These are phyloP conservation scores for Plenodomus biglobosus DNA, from an alignment of 2,329 filamentous ascomycete genomes.

Conservation along the genomic window DNA sequence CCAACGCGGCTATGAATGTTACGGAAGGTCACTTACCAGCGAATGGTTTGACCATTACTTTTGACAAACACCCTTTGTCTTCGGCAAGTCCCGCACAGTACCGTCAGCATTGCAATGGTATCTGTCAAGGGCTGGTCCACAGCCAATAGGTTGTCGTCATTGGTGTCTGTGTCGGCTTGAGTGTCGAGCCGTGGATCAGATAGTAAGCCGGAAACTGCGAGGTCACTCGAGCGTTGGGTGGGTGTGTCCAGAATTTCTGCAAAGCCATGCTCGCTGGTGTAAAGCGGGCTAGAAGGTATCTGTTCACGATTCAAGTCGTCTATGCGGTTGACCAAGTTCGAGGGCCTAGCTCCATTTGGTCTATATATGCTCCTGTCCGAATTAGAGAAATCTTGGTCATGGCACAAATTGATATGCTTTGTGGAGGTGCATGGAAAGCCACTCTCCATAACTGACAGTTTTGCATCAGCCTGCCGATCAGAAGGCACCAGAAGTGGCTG, in stretches of 20 bases:
- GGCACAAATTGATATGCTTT: not conserved
- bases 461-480: not conserved
- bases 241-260: slow-evolving; percentile 19
- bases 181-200: not conserved
- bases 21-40: slow-evolving; percentile 12
- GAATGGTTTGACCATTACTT: not conserved
- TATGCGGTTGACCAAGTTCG: not conserved
- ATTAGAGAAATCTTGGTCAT: not conserved
- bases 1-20: not conserved
- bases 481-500: not conserved
- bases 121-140: not conserved
- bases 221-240: slow-evolving; percentile 15
- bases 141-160: not conserved
- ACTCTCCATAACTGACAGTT: not conserved
- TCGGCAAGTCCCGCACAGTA: slow-evolving; percentile 15
- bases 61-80: slow-evolving; percentile 7
- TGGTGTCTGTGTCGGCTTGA: not conserved
- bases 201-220: not conserved
- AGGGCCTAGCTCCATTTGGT: not conserved
- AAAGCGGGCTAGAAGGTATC: slow-evolving; percentile 1
- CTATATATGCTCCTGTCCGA: not conserved
- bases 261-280: not conserved
- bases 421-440: no score
- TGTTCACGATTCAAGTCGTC: not conserved
- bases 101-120: not conserved